Percentiles rank a stretch among this genome's conserved stretches.
phyloP scores from a whole-genome alignment of 441 rosid species.

The Pelargonium australe region DNA sequence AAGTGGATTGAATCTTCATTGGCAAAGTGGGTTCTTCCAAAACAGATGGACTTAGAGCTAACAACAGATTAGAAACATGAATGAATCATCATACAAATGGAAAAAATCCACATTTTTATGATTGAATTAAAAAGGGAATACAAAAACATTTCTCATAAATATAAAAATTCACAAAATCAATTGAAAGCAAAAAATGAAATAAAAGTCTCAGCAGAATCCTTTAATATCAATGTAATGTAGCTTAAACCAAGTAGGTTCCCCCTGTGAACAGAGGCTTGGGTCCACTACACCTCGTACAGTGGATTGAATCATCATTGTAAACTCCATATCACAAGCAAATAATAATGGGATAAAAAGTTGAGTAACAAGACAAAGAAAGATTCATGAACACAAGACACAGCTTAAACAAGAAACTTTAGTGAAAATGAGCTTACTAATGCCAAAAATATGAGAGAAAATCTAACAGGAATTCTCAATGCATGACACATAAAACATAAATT shows the following conservation, averaged over 20 bases:
- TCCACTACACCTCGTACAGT: not conserved
- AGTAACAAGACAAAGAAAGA: no score
- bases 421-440: no score
- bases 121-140: not conserved
- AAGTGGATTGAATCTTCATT: constrained; percentile 37
- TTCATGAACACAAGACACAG: no score
- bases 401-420: no score
- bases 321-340: no score
- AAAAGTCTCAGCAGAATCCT: not conserved
- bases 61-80: constrained; percentile 21
- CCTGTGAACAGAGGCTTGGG: constrained; percentile 1
- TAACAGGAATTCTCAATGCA: no score
- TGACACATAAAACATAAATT: no score
- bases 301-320: not conserved
- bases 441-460: no score
- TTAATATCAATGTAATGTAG: not conserved
- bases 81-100: constrained; percentile 10
- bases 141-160: not conserved
- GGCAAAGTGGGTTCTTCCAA: constrained; percentile 23
- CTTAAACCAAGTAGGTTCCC: constrained; percentile 1
- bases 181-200: not conserved
- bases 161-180: not conserved
- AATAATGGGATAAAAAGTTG: no score
- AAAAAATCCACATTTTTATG: not conserved
- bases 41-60: constrained; percentile 20